These are phyloP conservation scores for Alternaria ethzedia DNA, from an alignment of 2,329 filamentous ascomycete genomes.

Conservation along the genomic window DNA sequence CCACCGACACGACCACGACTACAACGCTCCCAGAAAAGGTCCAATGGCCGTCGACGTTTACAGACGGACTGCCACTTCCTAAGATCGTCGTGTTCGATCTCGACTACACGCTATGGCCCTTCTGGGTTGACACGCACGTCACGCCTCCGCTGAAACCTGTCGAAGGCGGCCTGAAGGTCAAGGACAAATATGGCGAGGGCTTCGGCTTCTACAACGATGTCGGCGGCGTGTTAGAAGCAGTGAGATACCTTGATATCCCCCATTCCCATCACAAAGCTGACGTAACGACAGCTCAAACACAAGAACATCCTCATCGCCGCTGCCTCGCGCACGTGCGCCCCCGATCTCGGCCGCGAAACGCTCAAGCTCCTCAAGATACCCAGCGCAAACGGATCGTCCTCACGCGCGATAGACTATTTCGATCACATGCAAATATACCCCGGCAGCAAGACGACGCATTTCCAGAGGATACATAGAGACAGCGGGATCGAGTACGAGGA, in stretches of 20 bases:
- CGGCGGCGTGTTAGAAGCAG: constrained; percentile 48
- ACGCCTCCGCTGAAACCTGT: constrained; percentile 70
- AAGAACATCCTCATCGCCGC: constrained; percentile 68
- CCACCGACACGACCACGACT: constrained; percentile 38
- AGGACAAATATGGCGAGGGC: constrained; percentile 57
- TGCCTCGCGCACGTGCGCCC: constrained; percentile 81
- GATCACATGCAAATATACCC: constrained; percentile 70
- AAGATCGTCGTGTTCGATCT: constrained; percentile 91
- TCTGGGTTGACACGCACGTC: constrained; percentile 96
- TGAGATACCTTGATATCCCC: constrained; percentile 15
- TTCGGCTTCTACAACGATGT: constrained; percentile 58
- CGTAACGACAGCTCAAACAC: constrained; percentile 43
- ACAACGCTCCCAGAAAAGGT: constrained; percentile 46
- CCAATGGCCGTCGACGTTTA: constrained; percentile 62
- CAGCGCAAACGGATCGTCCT: constrained; percentile 56
- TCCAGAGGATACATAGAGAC: constrained; percentile 72
- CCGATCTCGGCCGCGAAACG: constrained; percentile 80
- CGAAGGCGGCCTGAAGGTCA: constrained; percentile 55
- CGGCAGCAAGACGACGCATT: constrained; percentile 83
- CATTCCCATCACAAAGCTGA: neutral
- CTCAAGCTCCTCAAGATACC: constrained; percentile 73
- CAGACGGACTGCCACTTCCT: constrained; percentile 74
- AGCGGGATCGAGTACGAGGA: constrained; percentile 77
- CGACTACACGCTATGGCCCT: constrained; percentile 98
- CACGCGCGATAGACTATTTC: constrained; percentile 59